Percentiles rank a stretch among this genome's conserved stretches.
These are phyloP conservation scores for Thelephora aurantiotincta DNA, from an alignment of 768 basidiomycete genomes.

Conservation along the genomic window DNA sequence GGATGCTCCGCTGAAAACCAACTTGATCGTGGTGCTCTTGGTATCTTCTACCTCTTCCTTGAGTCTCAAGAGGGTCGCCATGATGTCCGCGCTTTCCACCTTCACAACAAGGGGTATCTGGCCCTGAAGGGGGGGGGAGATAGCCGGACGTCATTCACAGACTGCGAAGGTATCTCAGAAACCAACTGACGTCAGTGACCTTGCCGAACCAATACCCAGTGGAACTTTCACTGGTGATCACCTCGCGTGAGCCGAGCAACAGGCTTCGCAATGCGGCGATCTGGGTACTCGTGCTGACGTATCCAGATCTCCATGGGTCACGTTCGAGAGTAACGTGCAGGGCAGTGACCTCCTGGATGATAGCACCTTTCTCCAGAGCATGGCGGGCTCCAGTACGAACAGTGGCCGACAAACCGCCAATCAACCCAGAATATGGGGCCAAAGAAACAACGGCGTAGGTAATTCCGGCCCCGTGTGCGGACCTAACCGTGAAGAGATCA, in stretches of 20 bases:
- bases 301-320: constrained; percentile 6
- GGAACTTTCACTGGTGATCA: constrained; percentile 10
- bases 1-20: constrained; percentile 51
- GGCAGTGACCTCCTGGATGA: constrained; percentile 29
- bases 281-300: constrained; percentile 60
- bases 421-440: constrained; percentile 12
- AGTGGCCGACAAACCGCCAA: constrained; percentile 28
- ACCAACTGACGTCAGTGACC: constrained; percentile 17
- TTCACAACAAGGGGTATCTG: constrained; percentile 62
- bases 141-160: background rate
- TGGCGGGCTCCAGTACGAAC: constrained; percentile 26
- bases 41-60: constrained; percentile 45
- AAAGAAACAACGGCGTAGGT: constrained; percentile 29
- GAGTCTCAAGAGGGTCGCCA: constrained; percentile 60
- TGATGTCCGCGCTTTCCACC: constrained; percentile 67
- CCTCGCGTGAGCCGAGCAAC: constrained; percentile 27
- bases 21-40: constrained; percentile 27
- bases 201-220: constrained; percentile 20
- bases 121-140: constrained; percentile 27
- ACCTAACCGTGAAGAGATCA: constrained; percentile 19
- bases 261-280: constrained; percentile 60
- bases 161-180: constrained; percentile 4
- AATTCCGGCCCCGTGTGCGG: constrained; percentile 47
- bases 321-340: constrained; percentile 26
- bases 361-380: constrained; percentile 25